These are phyloP conservation scores for Cryptosporidium meleagridis DNA, from an alignment of 169 alveolate genomes.

Conservation along the genomic window DNA sequence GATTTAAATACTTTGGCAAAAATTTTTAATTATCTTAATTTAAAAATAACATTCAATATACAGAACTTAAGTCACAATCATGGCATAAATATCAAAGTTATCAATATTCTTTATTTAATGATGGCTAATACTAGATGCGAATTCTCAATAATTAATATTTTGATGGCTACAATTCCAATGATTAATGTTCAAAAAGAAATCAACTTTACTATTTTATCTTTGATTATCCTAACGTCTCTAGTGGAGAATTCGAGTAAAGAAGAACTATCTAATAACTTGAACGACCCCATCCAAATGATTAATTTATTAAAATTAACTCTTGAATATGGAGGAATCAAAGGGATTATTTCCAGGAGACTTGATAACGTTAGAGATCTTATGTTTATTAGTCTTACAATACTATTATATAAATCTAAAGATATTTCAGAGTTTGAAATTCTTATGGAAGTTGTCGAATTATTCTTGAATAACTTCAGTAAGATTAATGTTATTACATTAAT, in stretches of 20 bases:
- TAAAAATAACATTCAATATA: background rate
- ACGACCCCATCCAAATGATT: conserved; percentile 19
- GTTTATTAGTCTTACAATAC: conserved; percentile 11
- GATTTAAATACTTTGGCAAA: background rate
- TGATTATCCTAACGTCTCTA: background rate
- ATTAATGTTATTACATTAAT: conserved; percentile 7
- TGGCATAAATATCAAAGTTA: background rate
- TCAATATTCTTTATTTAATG: conserved; percentile 3
- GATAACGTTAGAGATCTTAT: conserved; percentile 6
- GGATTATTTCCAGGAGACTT: background rate
- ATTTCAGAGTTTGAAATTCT: conserved; percentile 17
- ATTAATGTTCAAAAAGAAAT: conserved; percentile 17
- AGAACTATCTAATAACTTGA: background rate
- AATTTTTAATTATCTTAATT: background rate
- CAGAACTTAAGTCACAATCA: background rate
- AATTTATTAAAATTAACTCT: conserved; percentile 24
- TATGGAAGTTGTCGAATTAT: background rate
- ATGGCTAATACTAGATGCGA: conserved; percentile 23
- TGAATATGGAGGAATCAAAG: conserved; percentile 33
- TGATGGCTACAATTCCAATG: background rate
- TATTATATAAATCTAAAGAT: conserved; percentile 24
- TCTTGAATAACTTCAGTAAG: background rate
- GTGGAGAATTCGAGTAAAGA: background rate
- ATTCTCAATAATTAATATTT: background rate
- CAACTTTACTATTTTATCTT: background rate